Conservation (phyloP, 768 basidiomycete genomes). For the Agrocybe praecox region DNA sequence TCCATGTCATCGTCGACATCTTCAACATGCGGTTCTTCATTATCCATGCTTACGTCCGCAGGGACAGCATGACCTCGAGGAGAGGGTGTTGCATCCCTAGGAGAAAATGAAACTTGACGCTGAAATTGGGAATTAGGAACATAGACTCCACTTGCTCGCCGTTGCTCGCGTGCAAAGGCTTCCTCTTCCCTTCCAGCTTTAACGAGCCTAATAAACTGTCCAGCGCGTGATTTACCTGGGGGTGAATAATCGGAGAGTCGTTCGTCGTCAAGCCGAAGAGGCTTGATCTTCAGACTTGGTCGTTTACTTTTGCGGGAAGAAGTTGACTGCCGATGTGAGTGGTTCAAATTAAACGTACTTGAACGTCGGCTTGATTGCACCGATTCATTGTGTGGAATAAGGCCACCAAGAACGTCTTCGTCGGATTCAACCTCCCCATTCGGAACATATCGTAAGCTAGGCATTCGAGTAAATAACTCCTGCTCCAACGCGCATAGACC, state of each 20-base stretch:
- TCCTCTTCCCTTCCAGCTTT: conserved; percentile 36
- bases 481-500: background rate
- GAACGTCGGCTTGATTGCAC: background rate
- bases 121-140: conserved; percentile 14
- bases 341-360: background rate
- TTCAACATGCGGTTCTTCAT: background rate
- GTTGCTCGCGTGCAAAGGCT: conserved; percentile 34
- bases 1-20: conserved; percentile 5
- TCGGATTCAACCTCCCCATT: background rate
- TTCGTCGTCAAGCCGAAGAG: conserved; percentile 5
- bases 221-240: conserved; percentile 20
- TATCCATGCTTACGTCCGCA: conserved; percentile 7
- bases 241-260: conserved; percentile 20
- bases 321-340: background rate
- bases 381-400: background rate
- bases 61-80: background rate
- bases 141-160: conserved; percentile 31
- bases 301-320: conserved; percentile 7
- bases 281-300: conserved; percentile 18
- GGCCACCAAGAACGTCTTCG: conserved; percentile 9
- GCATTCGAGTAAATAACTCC: background rate
- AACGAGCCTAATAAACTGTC: conserved; percentile 30
- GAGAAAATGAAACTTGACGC: background rate
- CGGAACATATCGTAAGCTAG: background rate
- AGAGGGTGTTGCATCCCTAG: conserved; percentile 4